Conservation (phyloP, 1,139 yeast genomes). For the Yamadazyma sp. region DNA sequence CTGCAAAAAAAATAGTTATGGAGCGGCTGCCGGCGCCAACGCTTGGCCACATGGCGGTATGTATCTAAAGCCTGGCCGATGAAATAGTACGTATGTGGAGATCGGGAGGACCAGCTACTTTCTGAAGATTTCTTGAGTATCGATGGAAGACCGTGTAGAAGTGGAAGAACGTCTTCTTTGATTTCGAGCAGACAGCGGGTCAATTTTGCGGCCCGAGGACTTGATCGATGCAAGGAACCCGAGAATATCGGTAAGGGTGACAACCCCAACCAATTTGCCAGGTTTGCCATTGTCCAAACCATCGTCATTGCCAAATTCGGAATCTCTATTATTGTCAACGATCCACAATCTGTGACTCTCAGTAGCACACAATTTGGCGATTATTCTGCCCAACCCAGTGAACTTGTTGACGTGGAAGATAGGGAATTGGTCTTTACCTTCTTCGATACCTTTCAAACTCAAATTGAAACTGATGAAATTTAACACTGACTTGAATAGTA, state of each 20-base stretch:
- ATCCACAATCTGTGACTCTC: slow-evolving; percentile 93
- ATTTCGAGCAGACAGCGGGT: slow-evolving; percentile 82
- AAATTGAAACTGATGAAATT: slow-evolving; percentile 86
- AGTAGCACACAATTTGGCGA: slow-evolving; percentile 94
- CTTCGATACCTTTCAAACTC: slow-evolving; percentile 84
- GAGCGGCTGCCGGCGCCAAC: no score
- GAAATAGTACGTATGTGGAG: no score
- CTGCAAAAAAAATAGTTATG: no score
- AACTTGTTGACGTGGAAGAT: slow-evolving; percentile 86
- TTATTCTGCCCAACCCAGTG: slow-evolving; percentile 80
- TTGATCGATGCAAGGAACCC: slow-evolving; percentile 75
- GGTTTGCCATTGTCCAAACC: slow-evolving; percentile 42
- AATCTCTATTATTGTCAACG: slow-evolving; percentile 53
- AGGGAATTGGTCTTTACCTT: slow-evolving; percentile 95
- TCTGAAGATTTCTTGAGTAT: slow-evolving; percentile 19
- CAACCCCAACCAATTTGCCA: slow-evolving; percentile 85
- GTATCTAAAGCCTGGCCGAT: no score
- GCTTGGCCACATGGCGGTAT: background rate
- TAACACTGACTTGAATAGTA: slow-evolving; percentile 78
- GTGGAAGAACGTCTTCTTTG: slow-evolving; percentile 75
- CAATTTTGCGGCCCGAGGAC: slow-evolving; percentile 58
- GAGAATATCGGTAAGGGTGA: slow-evolving; percentile 85
- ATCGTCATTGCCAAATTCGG: slow-evolving; percentile 17
- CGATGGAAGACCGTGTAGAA: slow-evolving; percentile 42
- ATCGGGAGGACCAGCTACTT: slow-evolving; percentile 12